phyloP scores from a whole-genome alignment of 306 rosid species.

The Citrullus amarus region DNA sequence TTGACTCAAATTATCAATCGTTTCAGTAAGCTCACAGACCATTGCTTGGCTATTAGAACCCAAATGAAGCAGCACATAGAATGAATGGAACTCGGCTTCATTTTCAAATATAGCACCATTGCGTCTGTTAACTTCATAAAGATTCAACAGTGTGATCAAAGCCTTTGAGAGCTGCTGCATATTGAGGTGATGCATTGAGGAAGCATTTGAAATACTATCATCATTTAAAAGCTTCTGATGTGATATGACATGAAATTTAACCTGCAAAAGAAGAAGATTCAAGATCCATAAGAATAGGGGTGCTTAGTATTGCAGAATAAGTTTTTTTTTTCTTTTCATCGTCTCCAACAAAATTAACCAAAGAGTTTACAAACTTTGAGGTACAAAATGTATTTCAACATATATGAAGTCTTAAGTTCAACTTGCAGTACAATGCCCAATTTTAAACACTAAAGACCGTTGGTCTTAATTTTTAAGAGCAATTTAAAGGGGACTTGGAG shows the following conservation, averaged over 20 bases:
- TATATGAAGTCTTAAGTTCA: neutral
- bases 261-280: slow-evolving; percentile 29
- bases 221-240: slow-evolving; percentile 47
- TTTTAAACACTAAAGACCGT: neutral
- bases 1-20: slow-evolving; percentile 11
- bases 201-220: slow-evolving; percentile 33
- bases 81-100: slow-evolving; percentile 80
- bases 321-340: neutral
- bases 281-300: neutral
- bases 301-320: neutral
- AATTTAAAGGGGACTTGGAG: neutral
- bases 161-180: slow-evolving; percentile 86
- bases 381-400: neutral
- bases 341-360: neutral
- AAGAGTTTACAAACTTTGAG: neutral
- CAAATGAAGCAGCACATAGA: slow-evolving; percentile 80
- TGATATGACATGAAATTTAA: slow-evolving; percentile 66
- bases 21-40: slow-evolving; percentile 32
- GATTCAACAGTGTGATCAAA: slow-evolving; percentile 45
- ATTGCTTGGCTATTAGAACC: slow-evolving; percentile 48
- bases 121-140: slow-evolving; percentile 49
- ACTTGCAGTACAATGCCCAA: neutral
- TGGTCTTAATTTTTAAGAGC: neutral
- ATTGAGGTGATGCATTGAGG: slow-evolving; percentile 74
- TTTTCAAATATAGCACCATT: slow-evolving; percentile 35